These are phyloP conservation scores for Paecilomyces variotii DNA, from an alignment of 2,329 filamentous ascomycete species.

Conservation along the genomic window DNA sequence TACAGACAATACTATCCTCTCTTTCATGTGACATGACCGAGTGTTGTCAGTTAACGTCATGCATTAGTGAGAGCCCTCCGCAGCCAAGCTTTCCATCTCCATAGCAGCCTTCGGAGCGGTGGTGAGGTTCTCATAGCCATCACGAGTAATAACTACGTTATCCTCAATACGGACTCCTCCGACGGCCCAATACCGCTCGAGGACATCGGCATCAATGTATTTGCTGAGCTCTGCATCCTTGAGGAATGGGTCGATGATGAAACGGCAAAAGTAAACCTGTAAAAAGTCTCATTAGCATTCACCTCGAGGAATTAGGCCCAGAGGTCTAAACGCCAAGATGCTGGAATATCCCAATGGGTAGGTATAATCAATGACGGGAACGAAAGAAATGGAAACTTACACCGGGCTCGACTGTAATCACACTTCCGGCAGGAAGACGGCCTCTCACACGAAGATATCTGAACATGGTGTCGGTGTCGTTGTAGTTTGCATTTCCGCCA, in stretches of 20 bases:
- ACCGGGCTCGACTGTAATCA: constrained; percentile 93
- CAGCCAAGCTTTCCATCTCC: constrained; percentile 49
- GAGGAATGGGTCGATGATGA: constrained; percentile 76
- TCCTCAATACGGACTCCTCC: constrained; percentile 93
- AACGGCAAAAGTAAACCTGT: constrained; percentile 81
- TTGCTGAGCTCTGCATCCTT: constrained; percentile 62
- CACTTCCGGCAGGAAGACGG: constrained; percentile 64
- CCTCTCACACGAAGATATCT: constrained; percentile 75
- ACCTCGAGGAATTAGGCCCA: constrained; percentile 1
- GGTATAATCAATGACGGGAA: too few relatives aligned
- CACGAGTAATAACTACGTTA: constrained; percentile 69
- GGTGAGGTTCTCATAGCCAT: constrained; percentile 77
- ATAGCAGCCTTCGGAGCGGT: constrained; percentile 64
- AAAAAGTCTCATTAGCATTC: not conserved
- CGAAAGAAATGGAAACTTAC: constrained; percentile 39
- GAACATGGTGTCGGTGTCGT: constrained; percentile 77
- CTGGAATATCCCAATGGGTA: too few relatives aligned
- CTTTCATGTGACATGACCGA: too few relatives aligned
- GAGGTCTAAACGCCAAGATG: not conserved
- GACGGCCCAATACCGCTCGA: constrained; percentile 77
- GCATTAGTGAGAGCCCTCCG: constrained; percentile 7
- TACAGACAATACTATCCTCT: too few relatives aligned
- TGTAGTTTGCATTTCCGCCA: constrained; percentile 68
- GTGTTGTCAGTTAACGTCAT: not conserved
- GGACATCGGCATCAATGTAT: constrained; percentile 65